phyloP scores from a whole-genome alignment of 257 asterid genomes.

The Solanum stenotomum region DNA sequence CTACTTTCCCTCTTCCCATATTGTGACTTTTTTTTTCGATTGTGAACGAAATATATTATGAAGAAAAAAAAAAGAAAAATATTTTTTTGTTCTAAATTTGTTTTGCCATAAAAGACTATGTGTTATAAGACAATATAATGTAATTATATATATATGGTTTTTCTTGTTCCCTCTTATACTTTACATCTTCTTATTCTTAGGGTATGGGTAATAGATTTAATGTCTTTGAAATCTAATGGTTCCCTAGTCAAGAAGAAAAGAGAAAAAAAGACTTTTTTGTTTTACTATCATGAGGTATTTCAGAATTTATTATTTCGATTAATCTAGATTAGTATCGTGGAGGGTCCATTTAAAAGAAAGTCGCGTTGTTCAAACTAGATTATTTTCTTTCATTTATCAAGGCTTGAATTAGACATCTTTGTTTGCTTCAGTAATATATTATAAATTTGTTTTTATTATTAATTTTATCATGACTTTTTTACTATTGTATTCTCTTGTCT shows the following conservation, averaged over 20 bases:
- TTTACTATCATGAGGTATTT: neutral
- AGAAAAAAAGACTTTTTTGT: neutral
- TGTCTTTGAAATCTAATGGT: neutral
- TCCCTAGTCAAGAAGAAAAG: neutral
- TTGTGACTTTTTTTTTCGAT: neutral
- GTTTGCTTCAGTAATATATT: neutral
- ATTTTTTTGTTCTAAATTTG: neutral
- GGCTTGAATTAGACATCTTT: neutral
- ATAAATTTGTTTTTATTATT: neutral
- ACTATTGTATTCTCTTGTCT: neutral
- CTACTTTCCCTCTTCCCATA: constrained; percentile 74
- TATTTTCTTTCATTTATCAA: neutral
- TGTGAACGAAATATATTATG: neutral
- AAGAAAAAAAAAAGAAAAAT: neutral
- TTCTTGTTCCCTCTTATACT: neutral
- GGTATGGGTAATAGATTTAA: constrained; percentile 2
- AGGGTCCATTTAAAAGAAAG: neutral
- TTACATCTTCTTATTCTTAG: neutral
- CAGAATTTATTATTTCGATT: neutral
- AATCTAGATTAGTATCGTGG: neutral
- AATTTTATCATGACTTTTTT: too few species aligned
- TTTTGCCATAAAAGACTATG: constrained; percentile 15
- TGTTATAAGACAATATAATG: neutral
- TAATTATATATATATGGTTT: neutral
- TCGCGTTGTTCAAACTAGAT: neutral